These are phyloP conservation scores for Aspergillus ochraceoroseus DNA, from an alignment of 2,329 filamentous ascomycete species.

Conservation along the genomic window DNA sequence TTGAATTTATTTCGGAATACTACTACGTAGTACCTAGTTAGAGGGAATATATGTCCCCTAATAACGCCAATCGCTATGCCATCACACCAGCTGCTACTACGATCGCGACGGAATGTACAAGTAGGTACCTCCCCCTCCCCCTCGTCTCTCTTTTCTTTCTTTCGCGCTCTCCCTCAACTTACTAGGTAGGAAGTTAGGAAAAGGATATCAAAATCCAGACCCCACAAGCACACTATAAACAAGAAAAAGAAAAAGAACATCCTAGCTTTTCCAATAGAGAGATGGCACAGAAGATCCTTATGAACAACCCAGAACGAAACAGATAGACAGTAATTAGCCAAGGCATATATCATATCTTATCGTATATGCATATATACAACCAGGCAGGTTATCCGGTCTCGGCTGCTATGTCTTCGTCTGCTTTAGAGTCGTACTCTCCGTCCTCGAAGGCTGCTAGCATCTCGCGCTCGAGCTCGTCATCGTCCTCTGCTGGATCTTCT, in stretches of 20 bases:
- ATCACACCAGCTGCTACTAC: constrained; percentile 20
- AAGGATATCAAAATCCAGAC: neutral
- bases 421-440: constrained; percentile 32
- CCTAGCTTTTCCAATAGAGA: too few relatives aligned
- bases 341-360: neutral
- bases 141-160: too few relatives aligned
- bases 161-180: too few relatives aligned
- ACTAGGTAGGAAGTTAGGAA: too few relatives aligned
- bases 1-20: too few relatives aligned
- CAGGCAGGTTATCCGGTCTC: constrained; percentile 31
- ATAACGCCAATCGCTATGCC: constrained; percentile 32
- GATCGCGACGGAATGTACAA: constrained; percentile 13
- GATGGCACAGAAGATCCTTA: too few relatives aligned
- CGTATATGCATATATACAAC: neutral
- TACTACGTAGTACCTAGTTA: too few relatives aligned
- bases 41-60: too few relatives aligned
- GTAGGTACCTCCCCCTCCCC: constrained; percentile 4
- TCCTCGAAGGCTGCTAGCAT: constrained; percentile 58
- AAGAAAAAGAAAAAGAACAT: constrained; percentile 5
- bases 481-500: constrained; percentile 39
- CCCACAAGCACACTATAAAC: too few relatives aligned
- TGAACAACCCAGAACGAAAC: too few relatives aligned
- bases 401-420: constrained; percentile 33
- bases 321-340: too few relatives aligned
- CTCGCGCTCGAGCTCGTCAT: constrained; percentile 50